Evolutionary conservation across 2,329 filamentous ascomycete genomes (phyloP), one percentile per base, ranked within the genome.

Genomic region (Didymella keratinophila): DNA sequence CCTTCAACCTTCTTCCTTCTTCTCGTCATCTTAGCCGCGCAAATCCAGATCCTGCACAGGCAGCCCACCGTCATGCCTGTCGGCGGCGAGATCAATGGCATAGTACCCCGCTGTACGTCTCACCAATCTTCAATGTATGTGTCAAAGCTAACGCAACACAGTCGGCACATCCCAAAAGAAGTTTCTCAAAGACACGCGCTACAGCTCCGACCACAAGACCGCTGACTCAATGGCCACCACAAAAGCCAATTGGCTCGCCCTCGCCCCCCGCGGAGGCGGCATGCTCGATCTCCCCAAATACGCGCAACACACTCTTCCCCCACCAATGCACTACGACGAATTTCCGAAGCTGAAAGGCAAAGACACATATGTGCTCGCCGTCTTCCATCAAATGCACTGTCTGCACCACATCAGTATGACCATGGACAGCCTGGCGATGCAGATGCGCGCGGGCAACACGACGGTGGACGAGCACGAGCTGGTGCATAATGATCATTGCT

Each of bases 401-500:
- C 42, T 68, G 10, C 61, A 57, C 58, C 63, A 65, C 42, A 52
- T 68, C 6, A 50, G 60, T 2, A 43, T 36, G n/a, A 63, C 39
- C 42, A 56, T 64, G 7, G 66, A 68, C 41, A 48, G 51, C 5
- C 56, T 67, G 8, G 50, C 62, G 20, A 41, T 68, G 55, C 52
- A 67, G 48, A 58, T 67, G 25, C 64, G 63, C 4, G 63, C 61
- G 20, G 59, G 52, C 8, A 65, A 68, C 27, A 46, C 30, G 4
- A 50, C 50, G n/a, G 27, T 67, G 1, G 56, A 65, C 10, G 67
- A 72, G 32, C 54, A 59, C 7, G 42, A 56, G 28, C 47, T 71
- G n/a, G 51, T 51, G 39, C 70, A 73, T 28, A 71, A 69, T 34
- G 68, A 71, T 34, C 70, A 73, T 37, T 73, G 70, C 49, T 66